A percentile compares a stretch with the other conserved stretches of the same genome.
phyloP scores from a whole-genome alignment of 148 eudicot species.

The Rhododendron kiyosumense region DNA sequence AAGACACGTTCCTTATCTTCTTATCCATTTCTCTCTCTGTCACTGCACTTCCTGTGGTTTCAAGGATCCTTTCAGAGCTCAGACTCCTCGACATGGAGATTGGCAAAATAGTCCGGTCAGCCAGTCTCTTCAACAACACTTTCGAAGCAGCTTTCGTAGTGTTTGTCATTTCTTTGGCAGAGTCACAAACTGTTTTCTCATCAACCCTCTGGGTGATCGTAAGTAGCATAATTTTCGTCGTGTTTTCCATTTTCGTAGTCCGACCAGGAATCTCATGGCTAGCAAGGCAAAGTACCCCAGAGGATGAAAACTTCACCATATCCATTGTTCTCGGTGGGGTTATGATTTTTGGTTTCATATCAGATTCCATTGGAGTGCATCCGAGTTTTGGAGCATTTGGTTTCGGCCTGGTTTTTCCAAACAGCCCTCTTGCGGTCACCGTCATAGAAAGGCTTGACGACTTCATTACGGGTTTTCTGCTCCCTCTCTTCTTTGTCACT shows the following conservation, averaged over 20 bases:
- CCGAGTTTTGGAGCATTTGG: slow-evolving; percentile 15
- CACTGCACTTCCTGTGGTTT: slow-evolving; percentile 12
- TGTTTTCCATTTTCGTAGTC: background rate
- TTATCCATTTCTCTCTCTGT: background rate
- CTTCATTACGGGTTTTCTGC: slow-evolving; percentile 8
- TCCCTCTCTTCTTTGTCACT: slow-evolving; percentile 9
- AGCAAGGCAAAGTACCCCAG: background rate
- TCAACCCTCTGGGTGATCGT: background rate
- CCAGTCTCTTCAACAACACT: slow-evolving; percentile 4
- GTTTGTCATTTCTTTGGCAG: slow-evolving; percentile 4
- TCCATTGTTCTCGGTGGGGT: slow-evolving; percentile 7
- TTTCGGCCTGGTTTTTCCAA: slow-evolving; percentile 15
- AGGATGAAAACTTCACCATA: background rate
- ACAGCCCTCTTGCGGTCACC: slow-evolving; percentile 4
- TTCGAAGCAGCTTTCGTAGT: background rate
- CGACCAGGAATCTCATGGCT: slow-evolving; percentile 10
- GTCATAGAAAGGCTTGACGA: slow-evolving; percentile 15
- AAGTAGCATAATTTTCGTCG: background rate
- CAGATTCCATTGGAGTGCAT: slow-evolving; percentile 17
- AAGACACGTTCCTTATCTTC: slow-evolving; percentile 8
- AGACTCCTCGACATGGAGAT: slow-evolving; percentile 14
- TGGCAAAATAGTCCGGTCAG: slow-evolving; percentile 5
- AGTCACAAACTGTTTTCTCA: background rate
- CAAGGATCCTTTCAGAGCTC: slow-evolving; percentile 14
- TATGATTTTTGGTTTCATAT: slow-evolving; percentile 9